Conservation (phyloP, 352 stramenopile species). For the Phytophthora quininea region DNA sequence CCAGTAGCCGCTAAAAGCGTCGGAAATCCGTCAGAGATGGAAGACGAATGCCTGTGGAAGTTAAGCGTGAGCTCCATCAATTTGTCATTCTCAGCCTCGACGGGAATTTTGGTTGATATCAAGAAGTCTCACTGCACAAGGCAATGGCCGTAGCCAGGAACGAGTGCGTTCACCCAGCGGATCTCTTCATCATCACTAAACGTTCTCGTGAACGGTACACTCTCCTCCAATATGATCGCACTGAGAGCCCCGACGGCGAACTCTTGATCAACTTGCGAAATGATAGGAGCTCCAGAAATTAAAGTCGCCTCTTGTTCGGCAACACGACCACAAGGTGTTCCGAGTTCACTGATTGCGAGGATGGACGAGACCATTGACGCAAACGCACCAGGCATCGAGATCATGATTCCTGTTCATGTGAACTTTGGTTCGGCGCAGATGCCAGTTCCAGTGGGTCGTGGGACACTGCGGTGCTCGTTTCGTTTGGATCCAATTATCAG, state of each 20-base stretch:
- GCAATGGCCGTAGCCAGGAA: slow-evolving; percentile 21
- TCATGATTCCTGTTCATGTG: too few species aligned
- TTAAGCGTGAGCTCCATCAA: slow-evolving; percentile 11
- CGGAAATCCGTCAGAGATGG: slow-evolving; percentile 11
- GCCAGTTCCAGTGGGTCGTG: too few species aligned
- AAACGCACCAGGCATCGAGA: too few species aligned
- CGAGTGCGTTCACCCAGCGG: slow-evolving; percentile 20
- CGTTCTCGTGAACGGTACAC: slow-evolving; percentile 8
- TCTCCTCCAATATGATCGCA: slow-evolving; percentile 4
- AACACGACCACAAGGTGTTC: background rate
- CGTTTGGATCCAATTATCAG: too few species aligned
- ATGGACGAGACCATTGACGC: too few species aligned
- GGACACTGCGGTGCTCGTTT: too few species aligned
- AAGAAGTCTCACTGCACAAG: slow-evolving; percentile 16
- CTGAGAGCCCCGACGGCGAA: slow-evolving; percentile 1
- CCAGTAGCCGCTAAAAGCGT: slow-evolving; percentile 16
- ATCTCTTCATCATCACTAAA: slow-evolving; percentile 23
- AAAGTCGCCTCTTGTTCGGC: slow-evolving; percentile 17
- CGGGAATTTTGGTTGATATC: background rate
- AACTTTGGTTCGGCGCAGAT: too few species aligned
- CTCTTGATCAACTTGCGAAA: slow-evolving; percentile 12
- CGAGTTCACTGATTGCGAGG: too few species aligned
- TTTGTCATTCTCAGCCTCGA: background rate
- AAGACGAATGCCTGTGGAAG: background rate
- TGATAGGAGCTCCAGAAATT: slow-evolving; percentile 14